Base-by-base conservation (phyloP, 192 early-diverging fungal species). In the Kickxella alabastrina region DNA sequence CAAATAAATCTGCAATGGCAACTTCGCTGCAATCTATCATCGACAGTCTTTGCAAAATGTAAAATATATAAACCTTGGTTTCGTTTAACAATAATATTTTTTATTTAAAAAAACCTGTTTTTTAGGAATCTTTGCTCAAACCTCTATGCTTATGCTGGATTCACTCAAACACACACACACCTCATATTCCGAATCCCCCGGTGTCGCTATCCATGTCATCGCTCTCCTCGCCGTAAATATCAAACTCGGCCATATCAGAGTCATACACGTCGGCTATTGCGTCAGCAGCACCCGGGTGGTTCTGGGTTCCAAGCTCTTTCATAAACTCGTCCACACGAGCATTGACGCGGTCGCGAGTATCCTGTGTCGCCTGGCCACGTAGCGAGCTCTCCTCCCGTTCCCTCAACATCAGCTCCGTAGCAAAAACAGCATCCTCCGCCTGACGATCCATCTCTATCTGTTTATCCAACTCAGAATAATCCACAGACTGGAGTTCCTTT, bases 291-390 rank as follows among this genome's bases (percentile, higher is more conserved):
- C 23, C 9, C 3, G 6, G 32, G 19, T 47, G 14, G 27, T 38
- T 36, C 37, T 59, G 35, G 6, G 42, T 42, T 38, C 47, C 64
- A 10, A 74, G 48, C 15, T 45, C 41, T 15, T 34, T 42, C 70
- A 74, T 74, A 13, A 66, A 41, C 53, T 55, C 41, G 37, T 74
- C 58, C 10, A 74, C 57, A 21, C 45, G 59, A 8, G 58, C 63
- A 22, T 66, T 28, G 2, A 73, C 43, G 13, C 41, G 54, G 45
- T 57, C 59, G 32, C 47, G 54, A 3, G 52, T 40, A 8, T 13
- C 31, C 32, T 62, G 70, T 18, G 70, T 54, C 4, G 52, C 17
- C 19, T 47, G 54, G n/a, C 65, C 59, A 10, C 23, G 18, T 3
- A 45, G 10, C 7, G 43, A 15, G 15, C 42, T 40, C 21, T 41